Conservation (phyloP, 2,329 filamentous ascomycete species). For the Cytospora paraplurivora region DNA sequence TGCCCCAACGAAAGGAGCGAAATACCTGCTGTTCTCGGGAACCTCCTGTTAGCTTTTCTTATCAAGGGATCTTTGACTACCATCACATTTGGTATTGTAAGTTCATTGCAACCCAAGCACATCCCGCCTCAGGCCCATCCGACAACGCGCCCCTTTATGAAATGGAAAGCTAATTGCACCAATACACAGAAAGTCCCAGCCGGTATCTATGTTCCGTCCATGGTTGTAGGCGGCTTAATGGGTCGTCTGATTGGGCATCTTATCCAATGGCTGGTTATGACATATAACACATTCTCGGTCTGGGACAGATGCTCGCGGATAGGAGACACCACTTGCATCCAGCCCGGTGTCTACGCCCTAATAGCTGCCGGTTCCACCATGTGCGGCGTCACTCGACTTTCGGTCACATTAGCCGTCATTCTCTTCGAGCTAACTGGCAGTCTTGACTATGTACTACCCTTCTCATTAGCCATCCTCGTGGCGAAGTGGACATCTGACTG, state of each 20-base stretch:
- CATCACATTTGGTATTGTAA: constrained; percentile 85
- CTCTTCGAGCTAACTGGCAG: constrained; percentile 95
- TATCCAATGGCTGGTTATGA: constrained; percentile 78
- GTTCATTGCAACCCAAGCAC: constrained; percentile 35
- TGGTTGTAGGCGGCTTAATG: constrained; percentile 94
- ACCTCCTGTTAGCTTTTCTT: constrained; percentile 76
- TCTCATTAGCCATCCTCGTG: constrained; percentile 87
- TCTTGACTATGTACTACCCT: constrained; percentile 91
- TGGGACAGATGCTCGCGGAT: constrained; percentile 74
- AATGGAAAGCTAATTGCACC: not conserved
- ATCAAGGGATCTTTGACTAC: constrained; percentile 88
- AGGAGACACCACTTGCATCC: constrained; percentile 80
- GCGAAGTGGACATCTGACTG: constrained; percentile 99
- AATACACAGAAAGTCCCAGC: constrained; percentile 76
- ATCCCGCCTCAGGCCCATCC: not conserved
- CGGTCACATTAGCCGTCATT: constrained; percentile 91
- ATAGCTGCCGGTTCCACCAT: constrained; percentile 95
- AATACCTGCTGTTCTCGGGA: constrained; percentile 75
- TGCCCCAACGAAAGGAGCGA: constrained; percentile 73
- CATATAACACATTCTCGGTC: constrained; percentile 69
- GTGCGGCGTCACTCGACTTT: constrained; percentile 93
- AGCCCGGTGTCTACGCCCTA: constrained; percentile 94
- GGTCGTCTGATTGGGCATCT: constrained; percentile 85
- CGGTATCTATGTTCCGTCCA: constrained; percentile 96
- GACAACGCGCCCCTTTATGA: too few species aligned